Percentiles rank a stretch among this genome's conserved stretches.
Evolutionary conservation across 2,329 filamentous ascomycete genomes (phyloP).

Genomic region (Paecilomyces variotii): DNA sequence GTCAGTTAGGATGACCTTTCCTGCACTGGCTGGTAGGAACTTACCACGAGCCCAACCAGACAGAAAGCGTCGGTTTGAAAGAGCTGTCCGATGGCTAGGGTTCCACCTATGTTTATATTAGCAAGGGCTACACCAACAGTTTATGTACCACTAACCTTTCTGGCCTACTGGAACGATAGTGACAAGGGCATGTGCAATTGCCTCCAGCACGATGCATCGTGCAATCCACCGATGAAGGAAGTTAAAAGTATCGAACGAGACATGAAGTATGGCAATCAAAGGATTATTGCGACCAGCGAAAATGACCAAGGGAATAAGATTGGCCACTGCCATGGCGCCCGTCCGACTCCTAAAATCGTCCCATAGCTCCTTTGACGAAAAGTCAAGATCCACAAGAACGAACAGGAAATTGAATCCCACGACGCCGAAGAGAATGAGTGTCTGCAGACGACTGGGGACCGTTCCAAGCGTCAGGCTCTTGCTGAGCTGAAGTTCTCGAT

Average conservation of each 20-base stretch:
- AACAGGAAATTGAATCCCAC: constrained; percentile 26
- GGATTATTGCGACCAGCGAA: constrained; percentile 32
- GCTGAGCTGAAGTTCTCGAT: constrained; percentile 17
- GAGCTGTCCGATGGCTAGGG: not conserved
- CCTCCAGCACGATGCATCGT: constrained; percentile 58
- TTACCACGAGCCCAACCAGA: constrained; percentile 20
- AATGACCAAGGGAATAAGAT: constrained; percentile 30
- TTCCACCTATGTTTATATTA: not conserved
- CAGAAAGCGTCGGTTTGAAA: not conserved
- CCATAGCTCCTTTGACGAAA: constrained; percentile 14
- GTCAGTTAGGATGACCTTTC: not conserved
- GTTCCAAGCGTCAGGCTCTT: constrained; percentile 17
- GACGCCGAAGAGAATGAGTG: constrained; percentile 18
- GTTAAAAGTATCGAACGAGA: constrained; percentile 33
- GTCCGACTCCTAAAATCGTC: constrained; percentile 1
- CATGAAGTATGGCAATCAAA: constrained; percentile 24
- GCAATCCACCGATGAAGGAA: constrained; percentile 70
- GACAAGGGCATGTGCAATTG: constrained; percentile 56
- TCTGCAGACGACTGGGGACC: constrained; percentile 22
- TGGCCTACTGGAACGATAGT: constrained; percentile 62
- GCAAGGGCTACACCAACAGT: not conserved
- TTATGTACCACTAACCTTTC: constrained; percentile 28
- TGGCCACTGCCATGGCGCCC: constrained; percentile 26
- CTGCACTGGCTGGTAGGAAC: not conserved
- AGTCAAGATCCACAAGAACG: constrained; percentile 34